A percentile compares a stretch with the other conserved stretches of the same genome.
Evolutionary conservation across 805 yeast genomes (phyloP).

Genomic region (Starmerella kuoi): DNA sequence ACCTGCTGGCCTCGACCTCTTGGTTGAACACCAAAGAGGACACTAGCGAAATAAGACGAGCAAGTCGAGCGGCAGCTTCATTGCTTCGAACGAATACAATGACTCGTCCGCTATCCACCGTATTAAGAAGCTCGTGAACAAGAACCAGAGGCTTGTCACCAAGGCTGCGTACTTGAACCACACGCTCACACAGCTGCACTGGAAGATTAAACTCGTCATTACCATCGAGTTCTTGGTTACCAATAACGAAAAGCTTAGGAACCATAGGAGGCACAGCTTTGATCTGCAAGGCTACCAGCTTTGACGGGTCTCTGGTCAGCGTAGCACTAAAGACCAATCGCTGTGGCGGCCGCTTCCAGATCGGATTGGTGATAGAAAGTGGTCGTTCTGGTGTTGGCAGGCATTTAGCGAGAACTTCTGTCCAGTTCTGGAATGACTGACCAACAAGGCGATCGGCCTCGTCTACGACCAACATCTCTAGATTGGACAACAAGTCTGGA

Average conservation of each 20-base stretch:
- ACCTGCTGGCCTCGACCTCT: slow-evolving; percentile 23
- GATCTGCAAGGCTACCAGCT: slow-evolving; percentile 58
- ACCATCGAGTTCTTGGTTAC: slow-evolving; percentile 34
- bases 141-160: slow-evolving; percentile 62
- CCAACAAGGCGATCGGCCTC: slow-evolving; percentile 93
- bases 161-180: slow-evolving; percentile 26
- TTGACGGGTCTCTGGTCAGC: slow-evolving; percentile 83
- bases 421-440: slow-evolving; percentile 92
- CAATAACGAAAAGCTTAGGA: slow-evolving; percentile 66
- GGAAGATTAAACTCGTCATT: slow-evolving; percentile 31
- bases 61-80: slow-evolving; percentile 73
- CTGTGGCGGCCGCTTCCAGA: slow-evolving; percentile 36
- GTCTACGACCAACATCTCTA: slow-evolving; percentile 65
- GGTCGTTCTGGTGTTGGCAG: slow-evolving; percentile 13
- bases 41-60: slow-evolving; percentile 45
- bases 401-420: slow-evolving; percentile 34
- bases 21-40: slow-evolving; percentile 21
- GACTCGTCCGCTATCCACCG: slow-evolving; percentile 21
- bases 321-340: slow-evolving; percentile 86
- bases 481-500: slow-evolving; percentile 44
- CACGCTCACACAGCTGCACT: slow-evolving; percentile 27
- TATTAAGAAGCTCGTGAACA: slow-evolving; percentile 38
- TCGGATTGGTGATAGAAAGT: slow-evolving; percentile 1
- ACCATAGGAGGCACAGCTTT: slow-evolving; percentile 25
- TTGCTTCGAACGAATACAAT: slow-evolving; percentile 63